Conservation (phyloP, 2,329 filamentous ascomycete species). For the Phymatotrichopsis omnivora region DNA sequence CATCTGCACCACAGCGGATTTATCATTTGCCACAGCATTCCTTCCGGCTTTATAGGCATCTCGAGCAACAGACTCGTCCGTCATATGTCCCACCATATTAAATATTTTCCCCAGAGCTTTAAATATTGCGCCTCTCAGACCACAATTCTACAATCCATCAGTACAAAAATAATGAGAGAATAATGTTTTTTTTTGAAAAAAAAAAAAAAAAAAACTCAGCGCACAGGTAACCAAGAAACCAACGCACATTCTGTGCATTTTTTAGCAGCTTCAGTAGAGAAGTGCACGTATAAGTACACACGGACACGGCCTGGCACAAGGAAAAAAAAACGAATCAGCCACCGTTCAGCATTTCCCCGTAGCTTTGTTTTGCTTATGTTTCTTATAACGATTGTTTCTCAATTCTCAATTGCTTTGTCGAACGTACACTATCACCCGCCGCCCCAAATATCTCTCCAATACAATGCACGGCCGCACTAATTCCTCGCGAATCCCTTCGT, state of each 20-base stretch:
- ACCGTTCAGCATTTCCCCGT: too few relatives aligned
- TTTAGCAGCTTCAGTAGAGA: constrained; percentile 72
- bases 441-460: constrained; percentile 80
- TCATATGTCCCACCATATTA: constrained; percentile 60
- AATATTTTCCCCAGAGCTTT: constrained; percentile 64
- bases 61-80: constrained; percentile 76
- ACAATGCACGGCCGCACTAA: constrained; percentile 65
- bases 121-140: constrained; percentile 69
- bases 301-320: constrained; percentile 40
- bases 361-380: too few relatives aligned
- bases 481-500: constrained; percentile 8
- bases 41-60: constrained; percentile 91
- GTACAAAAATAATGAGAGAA: not conserved
- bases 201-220: too few relatives aligned
- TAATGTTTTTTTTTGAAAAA: not conserved
- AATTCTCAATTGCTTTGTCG: too few relatives aligned
- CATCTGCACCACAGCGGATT: constrained; percentile 68
- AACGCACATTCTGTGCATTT: constrained; percentile 50
- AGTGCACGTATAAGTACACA: constrained; percentile 61
- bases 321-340: too few relatives aligned
- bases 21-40: constrained; percentile 66
- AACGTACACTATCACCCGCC: constrained; percentile 67
- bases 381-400: too few relatives aligned
- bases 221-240: not conserved
- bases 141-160: constrained; percentile 49